Evolutionary conservation across 148 eudicot species (phyloP).

Genomic region (Pharnaceum exiguum): DNA sequence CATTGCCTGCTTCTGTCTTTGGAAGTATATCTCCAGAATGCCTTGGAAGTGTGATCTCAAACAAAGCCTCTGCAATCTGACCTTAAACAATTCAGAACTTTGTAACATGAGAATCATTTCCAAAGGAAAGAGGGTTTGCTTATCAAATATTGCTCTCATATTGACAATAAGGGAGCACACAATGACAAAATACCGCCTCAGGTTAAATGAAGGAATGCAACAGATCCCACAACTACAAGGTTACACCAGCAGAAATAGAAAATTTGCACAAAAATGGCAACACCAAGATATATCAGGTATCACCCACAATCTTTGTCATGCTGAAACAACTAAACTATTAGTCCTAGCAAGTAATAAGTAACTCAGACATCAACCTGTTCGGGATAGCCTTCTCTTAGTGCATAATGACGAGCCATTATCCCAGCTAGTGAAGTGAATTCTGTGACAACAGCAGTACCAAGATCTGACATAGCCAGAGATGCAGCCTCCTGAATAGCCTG

Average conservation of each 20-base stretch:
- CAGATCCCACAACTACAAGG: too few species aligned
- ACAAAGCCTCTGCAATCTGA: constrained; percentile 89
- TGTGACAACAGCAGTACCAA: constrained; percentile 91
- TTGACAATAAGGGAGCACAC: too few species aligned
- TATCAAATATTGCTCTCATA: too few species aligned
- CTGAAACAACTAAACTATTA: neutral
- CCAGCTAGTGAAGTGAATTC: constrained; percentile 93
- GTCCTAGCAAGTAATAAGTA: neutral
- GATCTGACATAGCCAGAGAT: constrained; percentile 92
- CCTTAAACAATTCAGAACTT: neutral
- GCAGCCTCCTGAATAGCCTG: constrained; percentile 66
- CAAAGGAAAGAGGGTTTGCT: neutral
- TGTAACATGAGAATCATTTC: neutral
- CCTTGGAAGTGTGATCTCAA: constrained; percentile 93
- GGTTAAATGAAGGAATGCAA: too few species aligned
- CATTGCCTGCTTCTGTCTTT: constrained; percentile 70
- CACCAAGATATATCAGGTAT: too few species aligned
- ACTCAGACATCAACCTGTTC: constrained; percentile 50
- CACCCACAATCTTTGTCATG: neutral
- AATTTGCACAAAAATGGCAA: too few species aligned
- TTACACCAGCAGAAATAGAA: too few species aligned
- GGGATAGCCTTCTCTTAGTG: constrained; percentile 89
- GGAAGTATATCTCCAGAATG: constrained; percentile 91
- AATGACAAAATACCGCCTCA: too few species aligned
- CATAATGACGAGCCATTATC: constrained; percentile 95